These are phyloP conservation scores for Lepidium sativum DNA, from an alignment of 345 rosid species.

Conservation along the genomic window DNA sequence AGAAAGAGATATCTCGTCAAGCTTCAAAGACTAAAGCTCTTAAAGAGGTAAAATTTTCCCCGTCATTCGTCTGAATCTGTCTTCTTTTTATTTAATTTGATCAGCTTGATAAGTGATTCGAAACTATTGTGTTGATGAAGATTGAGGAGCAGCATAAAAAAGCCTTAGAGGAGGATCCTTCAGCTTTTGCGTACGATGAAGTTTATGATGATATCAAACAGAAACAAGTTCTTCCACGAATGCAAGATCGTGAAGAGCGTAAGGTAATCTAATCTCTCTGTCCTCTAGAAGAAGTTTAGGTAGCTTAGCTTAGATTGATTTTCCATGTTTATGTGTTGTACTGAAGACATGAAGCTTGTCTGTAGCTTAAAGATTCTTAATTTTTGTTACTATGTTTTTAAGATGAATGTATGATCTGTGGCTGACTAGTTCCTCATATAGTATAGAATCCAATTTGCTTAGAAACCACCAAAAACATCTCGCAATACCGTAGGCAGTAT, in stretches of 20 bases:
- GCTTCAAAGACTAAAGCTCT: slow-evolving; percentile 69
- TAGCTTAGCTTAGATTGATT: background rate
- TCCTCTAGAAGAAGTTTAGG: background rate
- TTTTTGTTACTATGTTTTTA: background rate
- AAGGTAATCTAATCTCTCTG: slow-evolving; percentile 41
- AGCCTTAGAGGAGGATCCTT: slow-evolving; percentile 79
- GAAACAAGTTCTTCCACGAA: slow-evolving; percentile 39
- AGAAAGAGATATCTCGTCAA: slow-evolving; percentile 69
- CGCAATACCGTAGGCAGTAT: background rate
- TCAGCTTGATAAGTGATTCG: background rate
- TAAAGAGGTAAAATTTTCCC: slow-evolving; percentile 40
- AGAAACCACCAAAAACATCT: background rate
- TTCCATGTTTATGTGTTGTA: background rate
- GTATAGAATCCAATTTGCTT: background rate
- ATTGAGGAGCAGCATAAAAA: slow-evolving; percentile 84
- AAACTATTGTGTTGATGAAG: slow-evolving; percentile 20
- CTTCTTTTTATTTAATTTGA: background rate
- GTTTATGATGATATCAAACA: slow-evolving; percentile 78
- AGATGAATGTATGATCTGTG: background rate
- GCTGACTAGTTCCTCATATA: background rate
- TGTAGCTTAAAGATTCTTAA: background rate
- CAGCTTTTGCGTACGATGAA: slow-evolving; percentile 73
- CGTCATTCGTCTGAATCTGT: background rate
- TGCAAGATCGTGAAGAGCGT: slow-evolving; percentile 54
- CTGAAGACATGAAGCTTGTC: background rate